Percentiles rank a stretch among this genome's conserved stretches.
These are phyloP conservation scores for Cryptococcus neoformans DNA, from an alignment of 1,284 basidiomycete genomes.

Conservation along the genomic window DNA sequence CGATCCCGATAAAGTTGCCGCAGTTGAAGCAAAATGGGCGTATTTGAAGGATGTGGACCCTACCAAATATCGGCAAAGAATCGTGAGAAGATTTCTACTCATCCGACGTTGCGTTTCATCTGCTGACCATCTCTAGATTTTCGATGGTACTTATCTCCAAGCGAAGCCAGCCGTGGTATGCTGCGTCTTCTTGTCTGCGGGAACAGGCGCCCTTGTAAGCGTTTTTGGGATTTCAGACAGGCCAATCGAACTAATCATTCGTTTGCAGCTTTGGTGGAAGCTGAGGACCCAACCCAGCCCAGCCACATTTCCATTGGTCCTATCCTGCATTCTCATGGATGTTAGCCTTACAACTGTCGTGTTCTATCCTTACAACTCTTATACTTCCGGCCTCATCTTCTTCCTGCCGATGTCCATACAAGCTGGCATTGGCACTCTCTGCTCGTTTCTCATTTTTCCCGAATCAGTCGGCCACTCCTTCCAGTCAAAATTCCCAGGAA, in stretches of 20 bases:
- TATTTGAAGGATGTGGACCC: constrained; percentile 16
- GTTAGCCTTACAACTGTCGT: constrained; percentile 37
- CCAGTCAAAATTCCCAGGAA: constrained; percentile 34
- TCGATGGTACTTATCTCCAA: constrained; percentile 44
- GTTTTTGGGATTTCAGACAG: too few relatives aligned
- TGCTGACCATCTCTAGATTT: constrained; percentile 23
- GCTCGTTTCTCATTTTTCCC: constrained; percentile 42
- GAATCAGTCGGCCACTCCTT: constrained; percentile 44
- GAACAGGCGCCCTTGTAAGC: constrained; percentile 35
- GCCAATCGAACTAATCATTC: background rate
- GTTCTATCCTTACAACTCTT: constrained; percentile 30
- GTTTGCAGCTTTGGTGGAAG: constrained; percentile 41
- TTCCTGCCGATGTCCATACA: constrained; percentile 48
- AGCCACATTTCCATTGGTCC: constrained; percentile 43
- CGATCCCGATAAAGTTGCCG: constrained; percentile 21
- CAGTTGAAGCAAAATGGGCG: constrained; percentile 25
- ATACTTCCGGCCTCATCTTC: constrained; percentile 37
- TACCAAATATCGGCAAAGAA: constrained; percentile 13
- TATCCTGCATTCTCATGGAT: constrained; percentile 44
- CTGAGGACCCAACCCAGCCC: constrained; percentile 45
- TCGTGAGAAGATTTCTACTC: constrained; percentile 10
- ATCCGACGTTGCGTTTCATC: background rate
- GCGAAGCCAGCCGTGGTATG: constrained; percentile 39
- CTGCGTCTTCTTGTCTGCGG: constrained; percentile 38
- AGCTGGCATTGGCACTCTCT: constrained; percentile 32